These are phyloP conservation scores for Drosera spatulata DNA, from an alignment of 179 eudicot genomes.

Conservation along the genomic window DNA sequence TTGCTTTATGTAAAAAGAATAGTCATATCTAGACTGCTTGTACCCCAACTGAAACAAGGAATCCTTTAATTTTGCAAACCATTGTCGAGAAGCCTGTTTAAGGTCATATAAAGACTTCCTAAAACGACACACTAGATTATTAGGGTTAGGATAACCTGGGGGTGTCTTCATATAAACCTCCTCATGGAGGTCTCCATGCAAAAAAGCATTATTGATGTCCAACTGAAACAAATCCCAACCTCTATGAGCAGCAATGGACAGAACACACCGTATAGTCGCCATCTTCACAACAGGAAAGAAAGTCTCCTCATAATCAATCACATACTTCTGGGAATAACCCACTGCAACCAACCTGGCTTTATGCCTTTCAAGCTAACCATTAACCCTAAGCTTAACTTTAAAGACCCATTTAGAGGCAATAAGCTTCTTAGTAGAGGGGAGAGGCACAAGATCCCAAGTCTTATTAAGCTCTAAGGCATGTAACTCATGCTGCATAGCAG, in stretches of 20 bases:
- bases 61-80: no score
- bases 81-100: no score
- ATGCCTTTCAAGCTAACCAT: neutral
- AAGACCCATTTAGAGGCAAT: neutral
- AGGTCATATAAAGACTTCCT: no score
- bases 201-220: no score
- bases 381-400: neutral
- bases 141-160: no score
- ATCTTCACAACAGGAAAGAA: neutral
- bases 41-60: no score
- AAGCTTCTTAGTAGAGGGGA: neutral
- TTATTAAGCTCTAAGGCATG: no score
- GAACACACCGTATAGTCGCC: neutral
- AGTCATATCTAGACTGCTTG: no score
- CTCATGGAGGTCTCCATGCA: no score
- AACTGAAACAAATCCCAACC: neutral
- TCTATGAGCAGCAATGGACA: neutral
- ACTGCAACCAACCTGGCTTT: neutral
- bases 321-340: neutral
- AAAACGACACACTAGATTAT: no score
- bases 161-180: no score
- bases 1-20: neutral
- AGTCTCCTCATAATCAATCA: neutral
- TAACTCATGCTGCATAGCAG: no score
- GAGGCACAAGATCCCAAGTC: neutral